Percentiles rank a stretch among this genome's conserved stretches.
phyloP scores from a whole-genome alignment of 495 filamentous ascomycete species.

The Barbatosphaeria neglecta region DNA sequence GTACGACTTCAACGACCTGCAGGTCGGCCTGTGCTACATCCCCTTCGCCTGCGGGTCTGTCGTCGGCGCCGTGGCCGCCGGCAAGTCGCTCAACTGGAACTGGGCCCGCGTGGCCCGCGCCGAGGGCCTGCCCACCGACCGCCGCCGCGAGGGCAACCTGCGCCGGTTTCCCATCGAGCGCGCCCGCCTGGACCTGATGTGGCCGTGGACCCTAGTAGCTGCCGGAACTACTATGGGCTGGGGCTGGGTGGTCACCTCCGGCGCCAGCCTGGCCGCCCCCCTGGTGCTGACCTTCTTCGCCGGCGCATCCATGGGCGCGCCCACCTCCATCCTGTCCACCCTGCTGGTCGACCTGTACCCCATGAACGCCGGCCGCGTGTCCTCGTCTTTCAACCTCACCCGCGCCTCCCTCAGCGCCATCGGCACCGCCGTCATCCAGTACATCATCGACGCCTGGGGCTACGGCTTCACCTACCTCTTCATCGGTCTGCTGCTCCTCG shows the following conservation, averaged over 20 bases:
- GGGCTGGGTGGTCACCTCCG: constrained; percentile 37
- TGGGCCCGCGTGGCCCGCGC: constrained; percentile 34
- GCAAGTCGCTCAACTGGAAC: constrained; percentile 41
- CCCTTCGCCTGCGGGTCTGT: constrained; percentile 48
- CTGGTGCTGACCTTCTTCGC: constrained; percentile 43
- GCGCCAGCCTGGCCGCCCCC: constrained; percentile 24
- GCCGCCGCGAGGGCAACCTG: constrained; percentile 39
- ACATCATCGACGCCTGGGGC: constrained; percentile 5
- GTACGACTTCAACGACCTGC: constrained; percentile 45
- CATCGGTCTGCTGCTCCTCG: constrained; percentile 5
- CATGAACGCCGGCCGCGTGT: constrained; percentile 4
- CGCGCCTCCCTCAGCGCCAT: constrained; percentile 3
- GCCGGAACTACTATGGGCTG: constrained; percentile 32
- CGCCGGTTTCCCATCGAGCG: constrained; percentile 49
- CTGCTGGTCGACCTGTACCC: constrained; percentile 7
- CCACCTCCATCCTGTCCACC: constrained; percentile 3
- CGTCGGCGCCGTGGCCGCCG: constrained; percentile 42
- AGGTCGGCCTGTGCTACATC: constrained; percentile 41
- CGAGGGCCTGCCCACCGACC: constrained; percentile 32
- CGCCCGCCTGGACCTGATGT: constrained; percentile 45
- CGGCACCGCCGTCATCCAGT: constrained; percentile 3
- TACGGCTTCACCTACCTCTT: constrained; percentile 6
- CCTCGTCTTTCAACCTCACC: constrained; percentile 5
- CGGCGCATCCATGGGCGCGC: constrained; percentile 1
- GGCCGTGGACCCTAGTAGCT: constrained; percentile 33